phyloP scores from a whole-genome alignment of 2,329 filamentous ascomycete species.

The Hypomyces perniciosus region DNA sequence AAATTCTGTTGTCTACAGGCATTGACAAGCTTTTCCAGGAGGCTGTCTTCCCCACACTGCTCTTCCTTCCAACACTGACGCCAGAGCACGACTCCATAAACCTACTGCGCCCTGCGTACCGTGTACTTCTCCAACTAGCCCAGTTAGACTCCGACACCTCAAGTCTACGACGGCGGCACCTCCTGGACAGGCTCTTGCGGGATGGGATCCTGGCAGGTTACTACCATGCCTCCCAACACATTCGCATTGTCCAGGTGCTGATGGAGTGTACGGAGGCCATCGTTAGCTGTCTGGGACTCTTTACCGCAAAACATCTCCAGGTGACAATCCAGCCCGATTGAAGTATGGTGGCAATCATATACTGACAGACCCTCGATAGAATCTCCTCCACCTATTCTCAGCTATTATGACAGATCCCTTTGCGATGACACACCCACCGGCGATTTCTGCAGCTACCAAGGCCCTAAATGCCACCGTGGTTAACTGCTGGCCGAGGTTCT shows the following conservation, averaged over 20 bases:
- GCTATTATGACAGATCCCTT: constrained; percentile 65
- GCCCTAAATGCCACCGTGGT: constrained; percentile 53
- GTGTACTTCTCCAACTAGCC: constrained; percentile 56
- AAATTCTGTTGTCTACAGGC: constrained; percentile 55
- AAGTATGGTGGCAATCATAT: constrained; percentile 11
- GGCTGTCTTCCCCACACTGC: constrained; percentile 63
- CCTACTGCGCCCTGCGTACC: constrained; percentile 61
- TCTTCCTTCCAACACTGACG: constrained; percentile 71
- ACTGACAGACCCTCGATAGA: constrained; percentile 32
- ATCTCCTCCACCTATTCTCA: constrained; percentile 61
- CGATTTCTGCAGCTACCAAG: constrained; percentile 47
- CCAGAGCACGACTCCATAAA: constrained; percentile 62
- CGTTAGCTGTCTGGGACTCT: constrained; percentile 52
- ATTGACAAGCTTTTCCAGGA: constrained; percentile 64
- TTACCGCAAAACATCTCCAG: constrained; percentile 62
- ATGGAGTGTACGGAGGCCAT: constrained; percentile 44
- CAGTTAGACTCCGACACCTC: constrained; percentile 21
- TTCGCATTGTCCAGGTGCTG: constrained; percentile 51
- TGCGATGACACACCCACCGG: constrained; percentile 44
- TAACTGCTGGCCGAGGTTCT: constrained; percentile 65
- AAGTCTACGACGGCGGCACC: constrained; percentile 22
- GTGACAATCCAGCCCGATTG: constrained; percentile 28
- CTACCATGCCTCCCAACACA: constrained; percentile 53
- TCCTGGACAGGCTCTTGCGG: constrained; percentile 51
- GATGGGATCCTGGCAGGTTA: constrained; percentile 51